These are phyloP conservation scores for Alternaria sp. DNA, from an alignment of 2,329 filamentous ascomycete genomes.

Conservation along the genomic window DNA sequence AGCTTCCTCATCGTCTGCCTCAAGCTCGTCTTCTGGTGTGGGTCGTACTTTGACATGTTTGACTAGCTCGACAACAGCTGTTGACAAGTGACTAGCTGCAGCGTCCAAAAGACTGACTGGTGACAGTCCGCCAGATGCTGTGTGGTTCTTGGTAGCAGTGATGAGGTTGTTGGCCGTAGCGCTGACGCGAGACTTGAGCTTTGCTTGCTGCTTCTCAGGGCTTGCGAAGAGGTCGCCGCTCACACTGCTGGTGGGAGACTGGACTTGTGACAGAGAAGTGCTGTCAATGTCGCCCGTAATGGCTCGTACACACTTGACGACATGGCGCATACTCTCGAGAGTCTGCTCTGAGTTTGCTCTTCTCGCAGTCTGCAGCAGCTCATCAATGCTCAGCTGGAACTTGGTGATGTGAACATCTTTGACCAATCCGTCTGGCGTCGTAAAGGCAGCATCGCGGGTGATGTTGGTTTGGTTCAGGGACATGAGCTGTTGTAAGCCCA, in stretches of 20 bases:
- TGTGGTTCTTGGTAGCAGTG: conserved; percentile 92
- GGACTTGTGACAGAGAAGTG: conserved; percentile 55
- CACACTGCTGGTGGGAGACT: conserved; percentile 45
- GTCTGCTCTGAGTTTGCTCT: conserved; percentile 75
- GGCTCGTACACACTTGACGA: conserved; percentile 80
- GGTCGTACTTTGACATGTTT: conserved; percentile 82
- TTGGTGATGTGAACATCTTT: conserved; percentile 93
- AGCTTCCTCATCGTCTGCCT: conserved; percentile 67
- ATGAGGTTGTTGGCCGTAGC: conserved; percentile 95
- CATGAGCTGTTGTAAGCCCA: conserved; percentile 70
- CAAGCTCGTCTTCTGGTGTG: conserved; percentile 76
- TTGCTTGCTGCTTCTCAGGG: conserved; percentile 63
- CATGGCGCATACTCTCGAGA: conserved; percentile 84
- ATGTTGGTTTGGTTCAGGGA: conserved; percentile 68
- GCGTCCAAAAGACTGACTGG: conserved; percentile 94
- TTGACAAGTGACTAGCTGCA: conserved; percentile 86
- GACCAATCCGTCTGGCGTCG: conserved; percentile 75
- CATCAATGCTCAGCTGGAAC: conserved; percentile 93
- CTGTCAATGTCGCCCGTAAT: conserved; percentile 79
- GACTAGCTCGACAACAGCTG: conserved; percentile 84
- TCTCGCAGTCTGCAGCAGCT: conserved; percentile 79
- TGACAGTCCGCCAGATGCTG: conserved; percentile 79
- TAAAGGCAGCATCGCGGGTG: conserved; percentile 70
- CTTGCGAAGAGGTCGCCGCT: conserved; percentile 38
- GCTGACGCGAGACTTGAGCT: conserved; percentile 83